Evolutionary conservation across 2,329 filamentous ascomycete genomes (phyloP).

Genomic region (Colletotrichum karsti): DNA sequence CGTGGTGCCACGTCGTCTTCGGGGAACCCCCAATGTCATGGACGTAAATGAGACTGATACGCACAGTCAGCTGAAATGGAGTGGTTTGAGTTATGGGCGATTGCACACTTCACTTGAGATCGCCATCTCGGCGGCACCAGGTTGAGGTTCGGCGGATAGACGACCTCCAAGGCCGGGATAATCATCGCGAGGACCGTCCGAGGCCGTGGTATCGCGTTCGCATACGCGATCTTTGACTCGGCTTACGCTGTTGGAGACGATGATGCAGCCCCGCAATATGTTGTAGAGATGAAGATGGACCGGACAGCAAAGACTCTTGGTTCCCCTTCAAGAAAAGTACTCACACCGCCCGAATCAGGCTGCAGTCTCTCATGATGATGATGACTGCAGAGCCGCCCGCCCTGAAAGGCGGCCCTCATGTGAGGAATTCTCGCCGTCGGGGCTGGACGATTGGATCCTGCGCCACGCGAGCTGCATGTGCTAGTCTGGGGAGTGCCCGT

Average conservation of each 20-base stretch:
- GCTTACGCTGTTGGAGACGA: not conserved
- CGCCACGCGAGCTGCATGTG: slow-evolving; percentile 21
- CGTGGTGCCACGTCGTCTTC: slow-evolving; percentile 33
- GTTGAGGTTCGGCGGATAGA: slow-evolving; percentile 13
- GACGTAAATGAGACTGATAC: slow-evolving; percentile 35
- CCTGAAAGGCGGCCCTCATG: not conserved
- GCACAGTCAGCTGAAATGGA: slow-evolving; percentile 27
- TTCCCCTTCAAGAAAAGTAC: not conserved
- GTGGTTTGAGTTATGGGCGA: too few relatives aligned
- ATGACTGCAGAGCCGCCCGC: not conserved
- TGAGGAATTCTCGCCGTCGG: slow-evolving; percentile 10
- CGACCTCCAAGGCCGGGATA: slow-evolving; percentile 20
- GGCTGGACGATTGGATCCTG: slow-evolving; percentile 10
- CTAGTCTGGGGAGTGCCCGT: not conserved
- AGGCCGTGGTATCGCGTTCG: not conserved
- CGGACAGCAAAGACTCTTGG: not conserved
- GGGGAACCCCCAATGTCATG: slow-evolving; percentile 33
- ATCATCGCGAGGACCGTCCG: slow-evolving; percentile 2
- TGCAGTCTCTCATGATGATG: not conserved
- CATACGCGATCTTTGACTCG: too few relatives aligned
- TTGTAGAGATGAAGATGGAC: not conserved
- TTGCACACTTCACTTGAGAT: slow-evolving; percentile 2
- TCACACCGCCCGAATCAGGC: not conserved
- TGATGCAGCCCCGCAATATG: not conserved
- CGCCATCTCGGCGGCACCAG: slow-evolving; percentile 14